Conservation (phyloP, 1,139 yeast species). For the Magnusiomyces ingens region DNA sequence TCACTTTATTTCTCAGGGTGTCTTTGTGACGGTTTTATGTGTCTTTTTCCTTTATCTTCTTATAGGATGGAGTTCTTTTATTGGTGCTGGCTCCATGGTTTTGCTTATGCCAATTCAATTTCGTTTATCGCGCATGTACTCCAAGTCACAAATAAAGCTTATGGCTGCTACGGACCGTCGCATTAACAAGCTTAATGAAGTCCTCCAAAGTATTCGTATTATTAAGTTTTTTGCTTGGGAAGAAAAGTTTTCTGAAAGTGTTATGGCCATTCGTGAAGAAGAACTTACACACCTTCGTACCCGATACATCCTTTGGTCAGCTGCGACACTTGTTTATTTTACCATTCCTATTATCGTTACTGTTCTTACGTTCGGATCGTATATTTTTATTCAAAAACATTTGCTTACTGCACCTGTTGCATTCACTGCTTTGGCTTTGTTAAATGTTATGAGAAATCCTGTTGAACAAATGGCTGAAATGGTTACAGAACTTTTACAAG, state of each 20-base stretch:
- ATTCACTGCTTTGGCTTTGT: slow-evolving; percentile 80
- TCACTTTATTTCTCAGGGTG: slow-evolving; percentile 57
- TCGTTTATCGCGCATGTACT: slow-evolving; percentile 55
- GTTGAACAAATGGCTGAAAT: slow-evolving; percentile 84
- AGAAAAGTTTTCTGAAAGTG: slow-evolving; percentile 65
- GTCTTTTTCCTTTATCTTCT: slow-evolving; percentile 58
- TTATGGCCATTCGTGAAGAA: slow-evolving; percentile 62
- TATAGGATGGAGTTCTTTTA: slow-evolving; percentile 83
- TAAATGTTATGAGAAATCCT: slow-evolving; percentile 77
- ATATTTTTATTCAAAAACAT: slow-evolving; percentile 61
- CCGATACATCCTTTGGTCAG: slow-evolving; percentile 63
- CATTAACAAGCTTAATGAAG: slow-evolving; percentile 86
- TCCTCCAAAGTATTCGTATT: slow-evolving; percentile 88
- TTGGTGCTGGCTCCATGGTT: slow-evolving; percentile 65
- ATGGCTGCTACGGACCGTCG: slow-evolving; percentile 83
- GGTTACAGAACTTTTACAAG: slow-evolving; percentile 76
- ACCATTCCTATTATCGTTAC: slow-evolving; percentile 79
- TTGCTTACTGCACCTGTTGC: slow-evolving; percentile 88
- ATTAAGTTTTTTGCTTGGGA: slow-evolving; percentile 98
- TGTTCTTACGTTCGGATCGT: slow-evolving; percentile 70
- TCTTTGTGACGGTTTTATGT: slow-evolving; percentile 64
- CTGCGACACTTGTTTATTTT: slow-evolving; percentile 64
- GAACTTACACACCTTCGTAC: slow-evolving; percentile 56
- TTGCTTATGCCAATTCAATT: slow-evolving; percentile 68
- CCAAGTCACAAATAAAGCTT: slow-evolving; percentile 61